Base-by-base conservation (phyloP, 2,329 filamentous ascomycete species). In the Onygena corvina region DNA sequence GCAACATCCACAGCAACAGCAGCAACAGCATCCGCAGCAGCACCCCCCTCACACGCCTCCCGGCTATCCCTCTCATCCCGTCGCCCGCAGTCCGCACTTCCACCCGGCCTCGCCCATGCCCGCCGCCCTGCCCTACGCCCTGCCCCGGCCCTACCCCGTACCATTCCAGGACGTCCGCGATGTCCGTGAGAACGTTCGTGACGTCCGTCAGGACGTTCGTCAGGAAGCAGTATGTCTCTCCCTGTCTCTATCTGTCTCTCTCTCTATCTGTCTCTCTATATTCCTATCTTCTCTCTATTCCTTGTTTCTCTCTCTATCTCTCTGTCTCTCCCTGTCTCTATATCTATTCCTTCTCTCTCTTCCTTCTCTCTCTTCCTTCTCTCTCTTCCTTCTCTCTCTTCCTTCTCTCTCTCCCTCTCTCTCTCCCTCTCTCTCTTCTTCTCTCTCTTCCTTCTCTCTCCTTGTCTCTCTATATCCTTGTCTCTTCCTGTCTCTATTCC, bases 21-120 rank as follows among this genome's bases (percentile, higher is more conserved):
- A 65, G 49, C 38, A 47, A 14, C 64, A 62, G 31, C 46, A 49
- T 27, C 65, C 66, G 49, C 42, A 47, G 21, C 64, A 62, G 31
- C 46, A 49, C 21, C 65, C 66, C 48, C 42, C 67, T 25, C 67
- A 69, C 55, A 71, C 64, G 21, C 68, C 66, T 51, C 69, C 67
- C 48, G 64, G 62, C 44, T 53, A 49, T 46, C 50, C 50, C 40
- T 49, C 53, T 36, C 55, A 56, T 25, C 50, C 53, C 52, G 51
- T 54, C 27, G 50, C 50, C 16, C 44, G 53, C 9, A 48, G 54
- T 45, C 57, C 54, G 48, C 54, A 54, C 47, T 53, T 34, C 46
- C 50, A 52, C 31, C 40, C 50, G 36, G 38, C 56, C 35, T 58
- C 55, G 50, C 53, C 54, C n/a, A 56, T 51, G 47, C 50, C 46